These are phyloP conservation scores for Colletotrichum sp. DNA, from an alignment of 2,329 filamentous ascomycete genomes.

Conservation along the genomic window DNA sequence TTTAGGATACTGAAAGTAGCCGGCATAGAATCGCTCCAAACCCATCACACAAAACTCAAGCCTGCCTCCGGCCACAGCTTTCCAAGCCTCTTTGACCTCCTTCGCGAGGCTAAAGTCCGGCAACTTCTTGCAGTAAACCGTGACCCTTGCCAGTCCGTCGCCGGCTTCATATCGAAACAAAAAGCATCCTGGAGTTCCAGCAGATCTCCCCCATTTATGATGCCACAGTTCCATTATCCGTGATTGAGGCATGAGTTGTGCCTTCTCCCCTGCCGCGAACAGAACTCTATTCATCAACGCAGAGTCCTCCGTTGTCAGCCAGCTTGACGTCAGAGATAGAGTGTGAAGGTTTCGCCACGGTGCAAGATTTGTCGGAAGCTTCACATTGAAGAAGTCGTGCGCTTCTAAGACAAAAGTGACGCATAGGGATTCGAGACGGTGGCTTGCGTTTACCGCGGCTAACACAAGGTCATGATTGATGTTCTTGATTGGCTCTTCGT, in stretches of 20 bases:
- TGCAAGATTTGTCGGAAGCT: neutral
- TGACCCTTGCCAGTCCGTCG: neutral
- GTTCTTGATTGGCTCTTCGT: neutral
- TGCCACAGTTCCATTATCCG: neutral
- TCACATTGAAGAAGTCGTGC: neutral
- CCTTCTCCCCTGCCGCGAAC: neutral
- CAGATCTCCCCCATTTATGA: rapidly evolving
- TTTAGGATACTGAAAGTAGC: neutral
- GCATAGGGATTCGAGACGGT: neutral
- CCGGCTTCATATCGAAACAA: neutral
- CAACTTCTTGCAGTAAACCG: rapidly evolving
- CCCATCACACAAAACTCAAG: neutral
- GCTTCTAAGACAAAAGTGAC: neutral
- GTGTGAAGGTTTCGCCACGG: neutral
- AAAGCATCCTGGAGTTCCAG: rapidly evolving
- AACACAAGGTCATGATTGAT: rapidly evolving
- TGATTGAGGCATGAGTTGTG: neutral
- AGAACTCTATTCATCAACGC: neutral
- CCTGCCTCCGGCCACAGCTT: neutral
- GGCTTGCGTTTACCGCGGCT: neutral
- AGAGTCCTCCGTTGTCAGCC: neutral
- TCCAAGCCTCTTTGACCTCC: neutral
- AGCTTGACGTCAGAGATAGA: neutral
- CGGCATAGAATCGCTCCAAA: rapidly evolving
- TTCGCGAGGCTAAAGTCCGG: neutral